Percentiles rank a stretch among this genome's conserved stretches.
Conservation (phyloP, 352 stramenopile genomes). For the Phytopythium litorale region DNA sequence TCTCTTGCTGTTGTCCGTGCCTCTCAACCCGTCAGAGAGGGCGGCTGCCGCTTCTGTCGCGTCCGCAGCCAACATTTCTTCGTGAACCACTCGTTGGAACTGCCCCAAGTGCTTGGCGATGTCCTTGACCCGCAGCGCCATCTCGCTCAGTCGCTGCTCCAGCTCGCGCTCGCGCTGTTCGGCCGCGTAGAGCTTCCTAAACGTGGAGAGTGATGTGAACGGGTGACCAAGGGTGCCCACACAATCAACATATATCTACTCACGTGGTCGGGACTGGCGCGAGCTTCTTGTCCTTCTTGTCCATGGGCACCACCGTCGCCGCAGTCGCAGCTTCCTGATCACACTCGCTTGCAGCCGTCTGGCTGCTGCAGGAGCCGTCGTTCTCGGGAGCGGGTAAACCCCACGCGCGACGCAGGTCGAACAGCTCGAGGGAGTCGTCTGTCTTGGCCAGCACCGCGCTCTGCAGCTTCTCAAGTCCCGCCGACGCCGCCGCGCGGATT, state of each 20-base stretch:
- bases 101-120: constrained; percentile 29
- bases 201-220: neutral
- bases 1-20: neutral
- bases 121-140: constrained; percentile 28
- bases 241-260: neutral
- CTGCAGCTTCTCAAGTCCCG: constrained; percentile 41
- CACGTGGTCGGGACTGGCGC: neutral
- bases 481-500: constrained; percentile 29
- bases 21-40: neutral
- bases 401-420: constrained; percentile 51
- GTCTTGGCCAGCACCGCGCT: constrained; percentile 29
- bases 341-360: neutral
- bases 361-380: neutral
- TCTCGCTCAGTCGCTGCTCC: constrained; percentile 33
- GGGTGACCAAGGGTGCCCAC: neutral
- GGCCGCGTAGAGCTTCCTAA: constrained; percentile 30
- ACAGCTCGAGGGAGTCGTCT: constrained; percentile 40
- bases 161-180: constrained; percentile 44
- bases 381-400: constrained; percentile 14
- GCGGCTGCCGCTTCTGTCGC: neutral
- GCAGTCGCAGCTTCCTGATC: neutral
- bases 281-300: constrained; percentile 1
- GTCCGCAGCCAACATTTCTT: constrained; percentile 19
- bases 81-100: constrained; percentile 29
- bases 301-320: too few species aligned